Base-by-base conservation (phyloP, 208 protist genomes). In the Acanthamoeba sp. region DNA sequence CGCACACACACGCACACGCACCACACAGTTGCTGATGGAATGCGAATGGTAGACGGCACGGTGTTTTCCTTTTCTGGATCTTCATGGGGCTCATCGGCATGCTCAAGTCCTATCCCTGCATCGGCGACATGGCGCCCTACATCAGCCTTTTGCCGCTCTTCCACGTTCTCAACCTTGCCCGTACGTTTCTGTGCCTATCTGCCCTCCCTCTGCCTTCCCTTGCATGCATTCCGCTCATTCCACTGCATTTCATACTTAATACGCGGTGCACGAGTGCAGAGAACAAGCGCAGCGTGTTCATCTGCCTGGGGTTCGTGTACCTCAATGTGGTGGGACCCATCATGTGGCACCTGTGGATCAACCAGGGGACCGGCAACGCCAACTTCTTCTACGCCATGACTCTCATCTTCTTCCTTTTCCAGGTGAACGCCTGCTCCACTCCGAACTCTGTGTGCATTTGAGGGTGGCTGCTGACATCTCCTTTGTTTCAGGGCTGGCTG, bases 341-440 rank as follows among this genome's bases (percentile, higher is more conserved):
- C 36, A 76, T 93, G 59, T 93, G 89, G 89, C 89, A 93, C 27
- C 66, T 82, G 32, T 93, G 89, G 89, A 93, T 93, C 50, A 76
- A 93, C 24, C 89, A 93, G 69, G 69, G 69, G 6, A 93, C 89
- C 5, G 89, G 89, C 59, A 93, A 93, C 50, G 89, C 89, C 66
- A 93, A 93, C 50, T 93, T 93, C 69, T 93, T 84, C 69, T 93
- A 93, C 55, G 59, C 66, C 42, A 84, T 93, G 89, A 93, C 89
- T 12, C 69, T 93, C 66, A 76, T 93, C 29, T 93, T 93, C 40
- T 93, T 93, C 89, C 45, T 93, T 12, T 55, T 82, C 45, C 88
- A 93, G 42, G 71, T 80, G n/a, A n/a, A n/a, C 12, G 12, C 64
- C 29, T 73, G 16, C n/a, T 34, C 64, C 52, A 59, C 20, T 59